Base-by-base conservation (phyloP, 768 basidiomycete species). In the Amanita subjunquillea region DNA sequence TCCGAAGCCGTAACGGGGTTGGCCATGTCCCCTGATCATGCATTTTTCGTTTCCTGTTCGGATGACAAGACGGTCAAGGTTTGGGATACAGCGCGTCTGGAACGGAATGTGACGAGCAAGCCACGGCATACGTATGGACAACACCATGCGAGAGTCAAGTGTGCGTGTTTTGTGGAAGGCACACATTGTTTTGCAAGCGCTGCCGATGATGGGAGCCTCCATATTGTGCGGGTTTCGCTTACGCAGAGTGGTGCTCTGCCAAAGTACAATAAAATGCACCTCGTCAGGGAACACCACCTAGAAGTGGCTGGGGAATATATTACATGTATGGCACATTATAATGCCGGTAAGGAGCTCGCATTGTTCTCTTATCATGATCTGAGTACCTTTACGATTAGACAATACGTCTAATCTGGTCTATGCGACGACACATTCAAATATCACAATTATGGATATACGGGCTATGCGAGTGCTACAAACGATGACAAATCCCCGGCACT, bases 1-100 rank as follows among this genome's bases (percentile, higher is more conserved):
- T 77, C 82, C 0, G 90, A 86, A 23, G 73, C 82, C 1, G 72
- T 98, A 54, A 91, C 86, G 2, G 78, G 82, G 6, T 71, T 98
- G 22, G 85, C 85, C 2, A 88, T 93, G 22, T 85, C 95, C 1
- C 94, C 95, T 2, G 96, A 98, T 61, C 91, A 96, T 60, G 70
- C 84, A 63, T 99, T 96, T 73, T 97, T 99, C 58, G 83, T 94
- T 3, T 91, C 95, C 0, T 83, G 88, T 36, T 95, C 92, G 0
- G 84, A 98, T 56, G 95, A 98, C 66, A 90, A 89, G 70, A 93
- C 89, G 0, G 83, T 94, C 62, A 94, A 92, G 65, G 76, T 89
- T 39, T 96, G 92, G 92, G 87, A 91, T 57, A 87, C 92, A 1
- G 87, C 90, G 6, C 75, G 92, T n/a, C 73, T 98, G 42, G 95